Conservation (phyloP, 352 stramenopile genomes). For the Albugo laibachii region DNA sequence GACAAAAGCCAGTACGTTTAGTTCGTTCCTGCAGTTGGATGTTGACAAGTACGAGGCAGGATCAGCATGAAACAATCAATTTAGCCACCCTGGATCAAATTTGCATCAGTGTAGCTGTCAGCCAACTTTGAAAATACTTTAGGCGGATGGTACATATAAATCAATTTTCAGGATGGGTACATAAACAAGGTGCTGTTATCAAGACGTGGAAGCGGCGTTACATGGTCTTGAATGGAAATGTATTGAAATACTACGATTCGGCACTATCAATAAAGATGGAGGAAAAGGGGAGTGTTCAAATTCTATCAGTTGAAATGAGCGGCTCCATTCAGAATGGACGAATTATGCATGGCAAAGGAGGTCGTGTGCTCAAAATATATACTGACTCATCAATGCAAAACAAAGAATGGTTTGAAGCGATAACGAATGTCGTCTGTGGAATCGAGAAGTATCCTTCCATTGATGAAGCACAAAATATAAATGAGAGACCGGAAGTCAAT, state of each 20-base stretch:
- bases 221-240: slow-evolving; percentile 58
- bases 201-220: slow-evolving; percentile 77
- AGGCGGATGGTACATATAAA: too few species aligned
- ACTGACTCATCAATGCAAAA: slow-evolving; percentile 54
- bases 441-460: not conserved
- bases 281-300: slow-evolving; percentile 61
- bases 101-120: too few species aligned
- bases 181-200: slow-evolving; percentile 64
- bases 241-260: slow-evolving; percentile 74
- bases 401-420: slow-evolving; percentile 50
- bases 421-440: slow-evolving; percentile 4
- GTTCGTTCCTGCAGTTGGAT: too few species aligned
- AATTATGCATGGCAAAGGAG: slow-evolving; percentile 52
- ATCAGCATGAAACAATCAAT: too few species aligned
- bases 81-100: too few species aligned
- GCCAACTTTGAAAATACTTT: too few species aligned
- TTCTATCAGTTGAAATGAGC: slow-evolving; percentile 69
- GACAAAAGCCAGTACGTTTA: too few species aligned
- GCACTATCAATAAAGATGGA: slow-evolving; percentile 34
- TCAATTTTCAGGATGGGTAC: slow-evolving; percentile 32
- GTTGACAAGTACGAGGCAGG: too few species aligned
- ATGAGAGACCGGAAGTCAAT: not conserved
- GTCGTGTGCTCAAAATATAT: slow-evolving; percentile 73
- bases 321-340: slow-evolving; percentile 68
- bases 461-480: not conserved